Conservation (phyloP, 2,329 filamentous ascomycete genomes). For the Neonectria neomacrospora region DNA sequence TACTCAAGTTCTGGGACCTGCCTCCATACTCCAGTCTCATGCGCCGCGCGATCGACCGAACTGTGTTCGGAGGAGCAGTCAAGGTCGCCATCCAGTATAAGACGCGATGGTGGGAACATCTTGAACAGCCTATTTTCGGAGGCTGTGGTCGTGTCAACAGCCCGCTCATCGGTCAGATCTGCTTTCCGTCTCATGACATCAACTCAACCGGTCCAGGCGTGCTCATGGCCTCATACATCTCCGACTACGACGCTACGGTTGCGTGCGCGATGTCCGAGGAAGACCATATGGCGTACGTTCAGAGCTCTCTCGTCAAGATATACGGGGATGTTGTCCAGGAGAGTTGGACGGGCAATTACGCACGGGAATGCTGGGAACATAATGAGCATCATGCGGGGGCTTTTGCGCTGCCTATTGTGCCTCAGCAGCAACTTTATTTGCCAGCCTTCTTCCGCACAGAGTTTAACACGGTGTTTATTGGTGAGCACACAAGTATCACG, state of each 20-base stretch:
- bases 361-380: conserved; percentile 67
- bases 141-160: conserved; percentile 50
- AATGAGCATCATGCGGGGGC: conserved; percentile 67
- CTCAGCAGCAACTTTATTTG: conserved; percentile 68
- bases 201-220: conserved; percentile 35
- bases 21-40: conserved; percentile 48
- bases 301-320: conserved; percentile 27
- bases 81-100: conserved; percentile 66
- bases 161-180: conserved; percentile 34
- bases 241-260: conserved; percentile 30
- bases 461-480: conserved; percentile 51
- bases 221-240: conserved; percentile 35
- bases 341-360: conserved; percentile 67
- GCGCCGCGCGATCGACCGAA: conserved; percentile 41
- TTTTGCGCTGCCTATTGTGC: conserved; percentile 62
- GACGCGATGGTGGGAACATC: conserved; percentile 54
- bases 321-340: conserved; percentile 57
- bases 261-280: conserved; percentile 35
- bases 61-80: conserved; percentile 40
- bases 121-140: conserved; percentile 48
- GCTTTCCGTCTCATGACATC: conserved; percentile 33
- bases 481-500: conserved; percentile 60
- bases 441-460: conserved; percentile 71
- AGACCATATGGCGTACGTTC: conserved; percentile 36
- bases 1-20: conserved; percentile 51